Base-by-base conservation (phyloP, 2,329 filamentous ascomycete genomes). In the Davidsoniella eucalypti region DNA sequence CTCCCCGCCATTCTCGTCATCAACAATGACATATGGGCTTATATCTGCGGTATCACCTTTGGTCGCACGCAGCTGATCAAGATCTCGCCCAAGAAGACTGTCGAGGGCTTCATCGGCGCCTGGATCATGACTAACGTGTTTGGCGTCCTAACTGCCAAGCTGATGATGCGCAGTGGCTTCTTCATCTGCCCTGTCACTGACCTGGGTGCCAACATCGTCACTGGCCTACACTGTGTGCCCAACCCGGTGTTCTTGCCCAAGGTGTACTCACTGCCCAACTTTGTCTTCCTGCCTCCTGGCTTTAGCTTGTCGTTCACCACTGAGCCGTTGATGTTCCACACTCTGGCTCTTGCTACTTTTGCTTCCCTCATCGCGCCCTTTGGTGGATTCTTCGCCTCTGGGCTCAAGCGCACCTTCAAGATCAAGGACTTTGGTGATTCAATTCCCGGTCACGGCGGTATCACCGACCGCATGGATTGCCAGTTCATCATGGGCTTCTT, bases 401-500 rank as follows among this genome's bases (percentile, higher is more conserved):
- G 92, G 1, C 75, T 98, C 52, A 98, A 98, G 76, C 85, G 92
- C 26, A 95, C 90, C 3, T 98, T 98, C 71, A 96, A 98, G 70
- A 93, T 98, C 73, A 98, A 98, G 73, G 92, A 98, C 69, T 98
- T 98, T 68, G 92, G 92, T 57, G 86, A 98, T 66, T 94, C 87
- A 1, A 98, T 98, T 58, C 92, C 92, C 1, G 92, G 92, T 18
- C 92, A 98, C 60, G 92, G 92, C 54, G 92, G 92, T 58, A 96
- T 98, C 69, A 98, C 92, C 14, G 92, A 98, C 63, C 84, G 92
- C 55, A 96, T 98, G 90, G 92, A 98, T 63, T 98, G 92, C 65
- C 92, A 98, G 63, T 98, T 98, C 69, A 96, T 96, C 70, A 98
- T 98, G 92, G 92, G 92, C 7, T 92, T 94, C 67, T 96, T 98